Evolutionary conservation across 2,329 filamentous ascomycete genomes (phyloP).

Genomic region (Rhynchosporium graminicola): DNA sequence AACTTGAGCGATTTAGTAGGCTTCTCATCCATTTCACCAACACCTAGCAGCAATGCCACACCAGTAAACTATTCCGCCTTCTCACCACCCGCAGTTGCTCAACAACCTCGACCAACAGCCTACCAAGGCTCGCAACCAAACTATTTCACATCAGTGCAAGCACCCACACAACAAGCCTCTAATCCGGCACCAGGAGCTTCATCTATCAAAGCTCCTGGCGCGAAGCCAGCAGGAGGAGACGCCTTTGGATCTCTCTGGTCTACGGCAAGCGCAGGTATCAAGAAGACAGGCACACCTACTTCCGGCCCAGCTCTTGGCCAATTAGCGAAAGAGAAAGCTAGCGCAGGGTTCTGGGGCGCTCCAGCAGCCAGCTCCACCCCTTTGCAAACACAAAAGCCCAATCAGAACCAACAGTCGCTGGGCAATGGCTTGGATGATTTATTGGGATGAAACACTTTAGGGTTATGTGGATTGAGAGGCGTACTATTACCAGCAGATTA

Average conservation of each 20-base stretch:
- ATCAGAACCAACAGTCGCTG: slow-evolving; percentile 39
- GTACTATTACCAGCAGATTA: not conserved
- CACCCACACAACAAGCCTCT: slow-evolving; percentile 40
- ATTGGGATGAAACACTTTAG: slow-evolving; percentile 42
- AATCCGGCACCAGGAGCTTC: slow-evolving; percentile 36
- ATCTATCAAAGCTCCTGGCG: slow-evolving; percentile 49
- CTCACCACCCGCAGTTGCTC: slow-evolving; percentile 48
- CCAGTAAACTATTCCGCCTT: slow-evolving; percentile 67
- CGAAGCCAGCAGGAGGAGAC: slow-evolving; percentile 68
- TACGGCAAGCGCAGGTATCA: slow-evolving; percentile 67
- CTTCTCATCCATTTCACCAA: slow-evolving; percentile 79
- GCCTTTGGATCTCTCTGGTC: slow-evolving; percentile 88
- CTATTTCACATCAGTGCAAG: slow-evolving; percentile 85
- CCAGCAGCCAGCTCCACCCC: slow-evolving; percentile 41
- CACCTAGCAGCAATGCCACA: slow-evolving; percentile 57
- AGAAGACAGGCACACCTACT: slow-evolving; percentile 66
- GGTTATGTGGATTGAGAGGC: not conserved
- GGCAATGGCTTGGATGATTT: slow-evolving; percentile 47
- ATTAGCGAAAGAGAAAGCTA: slow-evolving; percentile 97
- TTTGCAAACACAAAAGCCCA: slow-evolving; percentile 27
- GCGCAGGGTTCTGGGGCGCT: slow-evolving; percentile 89
- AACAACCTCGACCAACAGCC: slow-evolving; percentile 51
- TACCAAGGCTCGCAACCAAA: slow-evolving; percentile 84
- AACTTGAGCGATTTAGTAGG: slow-evolving; percentile 78
- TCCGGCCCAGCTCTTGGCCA: slow-evolving; percentile 83